Evolutionary conservation across 495 filamentous ascomycete genomes (phyloP), one percentile per base, ranked within the genome.

Genomic region (Neurospora sp.): DNA sequence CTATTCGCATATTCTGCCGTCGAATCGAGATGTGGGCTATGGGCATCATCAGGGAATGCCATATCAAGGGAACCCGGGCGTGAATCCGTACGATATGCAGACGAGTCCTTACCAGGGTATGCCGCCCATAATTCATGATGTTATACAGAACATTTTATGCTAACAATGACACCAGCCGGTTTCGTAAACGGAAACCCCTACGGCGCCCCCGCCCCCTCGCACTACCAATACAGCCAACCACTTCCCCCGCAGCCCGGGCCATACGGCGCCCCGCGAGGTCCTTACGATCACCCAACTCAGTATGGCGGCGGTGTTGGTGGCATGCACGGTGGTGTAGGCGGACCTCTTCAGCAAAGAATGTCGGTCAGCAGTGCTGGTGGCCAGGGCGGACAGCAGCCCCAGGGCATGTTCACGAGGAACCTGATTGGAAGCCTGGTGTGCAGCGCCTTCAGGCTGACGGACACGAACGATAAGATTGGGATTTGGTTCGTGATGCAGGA

Each of bases 401-500:
- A 89, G 40, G 94, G 94, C 78, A 97, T 97, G 94, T 98, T 96
- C 83, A 98, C 96, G 0, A 84, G 96, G 70, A 99, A 99, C 78
- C 88, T 99, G 62, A 98, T 99, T 73, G 96, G 96, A 19, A 97
- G 93, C 79, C 85, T 97, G 36, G 91, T 92, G 69, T 94, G 94
- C 69, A 97, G 93, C 79, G 96, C 96, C 4, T 96, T 95, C 81
- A 89, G 92, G 69, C 85, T 99, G 71, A 90, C 89, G 0, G 94
- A 99, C 74, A 89, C 91, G 0, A 88, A 92, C 48, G 91, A 94
- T 75, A 92, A 94, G 80, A 91, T 93, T 73, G 94, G 94, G 11
- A 94, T 97, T 69, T 99, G 96, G 96, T 99, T 99, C 76, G 93
- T 99, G 74, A 85, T 98, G 48, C 96, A 98, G 81, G 96, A 99